A percentile compares a stretch with the other conserved stretches of the same genome.
These are phyloP conservation scores for Raffaelea ambrosiae DNA, from an alignment of 2,329 filamentous ascomycete genomes.

Conservation along the genomic window DNA sequence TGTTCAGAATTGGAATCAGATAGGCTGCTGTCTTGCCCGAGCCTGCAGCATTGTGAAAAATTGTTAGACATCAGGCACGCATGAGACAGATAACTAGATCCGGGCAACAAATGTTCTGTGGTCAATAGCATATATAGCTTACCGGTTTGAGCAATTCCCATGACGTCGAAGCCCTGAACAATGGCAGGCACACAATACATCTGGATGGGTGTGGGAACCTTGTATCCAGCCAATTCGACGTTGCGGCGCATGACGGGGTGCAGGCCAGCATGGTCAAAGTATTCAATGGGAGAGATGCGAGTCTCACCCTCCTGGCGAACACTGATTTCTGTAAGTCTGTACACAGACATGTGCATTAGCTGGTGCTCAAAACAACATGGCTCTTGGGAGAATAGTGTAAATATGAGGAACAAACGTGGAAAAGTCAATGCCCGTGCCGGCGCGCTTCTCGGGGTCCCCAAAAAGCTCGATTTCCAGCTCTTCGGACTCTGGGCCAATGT, in stretches of 20 bases:
- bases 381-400: too few relatives aligned
- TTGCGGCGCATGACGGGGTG: slow-evolving; percentile 81
- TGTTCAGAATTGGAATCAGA: slow-evolving; percentile 78
- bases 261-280: slow-evolving; percentile 68
- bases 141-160: slow-evolving; percentile 92
- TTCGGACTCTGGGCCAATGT: slow-evolving; percentile 64
- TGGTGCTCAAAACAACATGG: neutral
- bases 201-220: slow-evolving; percentile 76
- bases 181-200: slow-evolving; percentile 77
- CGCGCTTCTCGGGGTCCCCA: slow-evolving; percentile 42
- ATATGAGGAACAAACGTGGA: slow-evolving; percentile 26
- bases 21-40: slow-evolving; percentile 96
- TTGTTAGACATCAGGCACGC: neutral
- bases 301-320: slow-evolving; percentile 48
- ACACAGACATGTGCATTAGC: slow-evolving; percentile 6
- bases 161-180: slow-evolving; percentile 66
- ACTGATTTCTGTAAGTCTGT: slow-evolving; percentile 46
- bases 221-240: slow-evolving; percentile 63
- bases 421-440: slow-evolving; percentile 51
- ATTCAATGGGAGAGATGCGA: slow-evolving; percentile 41
- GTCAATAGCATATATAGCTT: slow-evolving; percentile 21
- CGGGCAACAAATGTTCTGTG: too few relatives aligned
- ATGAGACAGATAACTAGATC: too few relatives aligned
- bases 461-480: slow-evolving; percentile 74
- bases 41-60: slow-evolving; percentile 46